Evolutionary conservation across 352 stramenopile genomes (phyloP).

Genomic region (Peronospora belbahrii): DNA sequence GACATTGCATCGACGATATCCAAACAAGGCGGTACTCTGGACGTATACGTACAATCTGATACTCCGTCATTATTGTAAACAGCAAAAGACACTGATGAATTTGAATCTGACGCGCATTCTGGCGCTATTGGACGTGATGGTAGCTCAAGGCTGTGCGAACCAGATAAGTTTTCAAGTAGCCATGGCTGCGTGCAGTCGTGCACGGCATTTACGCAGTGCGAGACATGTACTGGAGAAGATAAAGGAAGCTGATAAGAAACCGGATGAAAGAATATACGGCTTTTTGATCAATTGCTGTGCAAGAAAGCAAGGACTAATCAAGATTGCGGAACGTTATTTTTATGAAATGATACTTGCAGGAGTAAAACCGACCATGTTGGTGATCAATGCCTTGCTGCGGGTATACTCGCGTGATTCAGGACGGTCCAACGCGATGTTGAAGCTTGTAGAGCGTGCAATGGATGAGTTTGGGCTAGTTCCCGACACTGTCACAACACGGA

Average conservation of each 20-base stretch:
- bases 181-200: slow-evolving; percentile 57
- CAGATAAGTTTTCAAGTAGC: slow-evolving; percentile 56
- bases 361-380: slow-evolving; percentile 35
- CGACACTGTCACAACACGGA: slow-evolving; percentile 37
- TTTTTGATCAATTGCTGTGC: slow-evolving; percentile 66
- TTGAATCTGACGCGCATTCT: slow-evolving; percentile 36
- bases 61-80: slow-evolving; percentile 40
- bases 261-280: slow-evolving; percentile 41
- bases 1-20: slow-evolving; percentile 17
- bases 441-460: slow-evolving; percentile 25
- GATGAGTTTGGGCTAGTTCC: slow-evolving; percentile 31
- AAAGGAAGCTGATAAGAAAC: slow-evolving; percentile 17
- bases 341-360: slow-evolving; percentile 31
- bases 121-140: slow-evolving; percentile 45
- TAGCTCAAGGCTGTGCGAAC: slow-evolving; percentile 27
- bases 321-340: slow-evolving; percentile 35
- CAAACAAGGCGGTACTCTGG: slow-evolving; percentile 24
- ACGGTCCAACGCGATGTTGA: slow-evolving; percentile 27
- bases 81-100: slow-evolving; percentile 26
- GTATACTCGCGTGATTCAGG: slow-evolving; percentile 35
- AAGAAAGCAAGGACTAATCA: slow-evolving; percentile 25
- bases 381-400: slow-evolving; percentile 55
- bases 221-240: slow-evolving; percentile 40
- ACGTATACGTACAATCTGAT: slow-evolving; percentile 49
- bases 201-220: slow-evolving; percentile 31